phyloP scores from a whole-genome alignment of 371 early-diverging fungal species.

The Choanephora cucurbitarum region DNA sequence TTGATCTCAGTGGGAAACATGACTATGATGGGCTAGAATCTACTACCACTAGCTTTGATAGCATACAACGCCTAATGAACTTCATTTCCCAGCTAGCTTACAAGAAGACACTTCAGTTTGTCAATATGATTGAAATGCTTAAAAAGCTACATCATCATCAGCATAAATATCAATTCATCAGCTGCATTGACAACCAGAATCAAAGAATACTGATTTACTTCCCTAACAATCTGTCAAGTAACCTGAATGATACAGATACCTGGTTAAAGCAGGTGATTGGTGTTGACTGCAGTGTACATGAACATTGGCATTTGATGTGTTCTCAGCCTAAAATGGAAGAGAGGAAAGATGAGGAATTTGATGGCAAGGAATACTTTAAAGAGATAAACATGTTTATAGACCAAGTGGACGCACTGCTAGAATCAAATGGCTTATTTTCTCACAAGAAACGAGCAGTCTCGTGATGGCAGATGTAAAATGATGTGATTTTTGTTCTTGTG shows the following conservation, averaged over 20 bases:
- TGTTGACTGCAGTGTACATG: constrained; percentile 3
- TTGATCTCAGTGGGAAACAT: constrained; percentile 7
- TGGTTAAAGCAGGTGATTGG: constrained; percentile 10
- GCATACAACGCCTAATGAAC: constrained; percentile 11
- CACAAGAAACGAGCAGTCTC: background rate
- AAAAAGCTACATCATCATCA: constrained; percentile 11
- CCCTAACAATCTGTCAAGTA: constrained; percentile 10
- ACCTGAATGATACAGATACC: constrained; percentile 1
- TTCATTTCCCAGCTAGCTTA: constrained; percentile 7
- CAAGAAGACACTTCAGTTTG: constrained; percentile 10
- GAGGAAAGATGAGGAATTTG: constrained; percentile 8
- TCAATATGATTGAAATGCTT: constrained; percentile 8
- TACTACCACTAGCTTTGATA: background rate
- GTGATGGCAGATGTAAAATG: background rate
- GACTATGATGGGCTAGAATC: constrained; percentile 4
- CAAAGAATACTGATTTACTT: constrained; percentile 13
- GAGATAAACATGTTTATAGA: constrained; percentile 23
- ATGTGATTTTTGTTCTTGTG: background rate
- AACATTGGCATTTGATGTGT: constrained; percentile 10
- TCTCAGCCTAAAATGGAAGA: background rate
- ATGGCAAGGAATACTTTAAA: constrained; percentile 15
- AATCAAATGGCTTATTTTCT: constrained; percentile 21
- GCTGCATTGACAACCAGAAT: constrained; percentile 10
- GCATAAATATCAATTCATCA: constrained; percentile 9
- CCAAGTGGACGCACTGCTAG: constrained; percentile 22